Percentiles rank a stretch among this genome's conserved stretches.
Conservation (phyloP, 495 filamentous ascomycete genomes). For the Geopyxis carbonaria region DNA sequence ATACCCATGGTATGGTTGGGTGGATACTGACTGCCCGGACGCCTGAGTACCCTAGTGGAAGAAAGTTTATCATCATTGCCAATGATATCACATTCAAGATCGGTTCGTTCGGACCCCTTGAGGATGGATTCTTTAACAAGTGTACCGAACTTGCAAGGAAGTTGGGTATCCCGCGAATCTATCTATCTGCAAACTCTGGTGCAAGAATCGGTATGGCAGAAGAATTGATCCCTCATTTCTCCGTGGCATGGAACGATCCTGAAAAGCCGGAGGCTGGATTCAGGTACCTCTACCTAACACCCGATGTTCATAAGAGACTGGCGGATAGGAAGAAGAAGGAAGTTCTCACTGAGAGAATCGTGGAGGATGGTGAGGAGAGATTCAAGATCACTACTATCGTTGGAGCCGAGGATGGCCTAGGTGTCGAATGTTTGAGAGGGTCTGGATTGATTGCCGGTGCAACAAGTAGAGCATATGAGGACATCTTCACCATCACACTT, state of each 20-base stretch:
- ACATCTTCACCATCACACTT: slow-evolving; percentile 96
- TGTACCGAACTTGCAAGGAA: slow-evolving; percentile 89
- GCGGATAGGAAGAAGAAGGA: slow-evolving; percentile 61
- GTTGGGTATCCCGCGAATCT: slow-evolving; percentile 88
- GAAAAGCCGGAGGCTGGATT: slow-evolving; percentile 77
- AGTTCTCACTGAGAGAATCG: slow-evolving; percentile 76
- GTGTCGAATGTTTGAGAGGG: slow-evolving; percentile 92
- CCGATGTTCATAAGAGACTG: slow-evolving; percentile 72
- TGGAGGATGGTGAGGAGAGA: slow-evolving; percentile 73
- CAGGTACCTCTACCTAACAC: slow-evolving; percentile 93
- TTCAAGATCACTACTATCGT: slow-evolving; percentile 91
- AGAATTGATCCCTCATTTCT: slow-evolving; percentile 91
- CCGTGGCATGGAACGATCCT: slow-evolving; percentile 84
- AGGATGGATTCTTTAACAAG: slow-evolving; percentile 98
- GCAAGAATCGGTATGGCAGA: slow-evolving; percentile 93
- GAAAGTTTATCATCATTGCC: slow-evolving; percentile 87
- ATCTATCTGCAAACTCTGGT: slow-evolving; percentile 98
- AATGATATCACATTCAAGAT: slow-evolving; percentile 99
- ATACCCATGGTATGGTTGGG: slow-evolving; percentile 93
- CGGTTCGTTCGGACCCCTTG: slow-evolving; percentile 85
- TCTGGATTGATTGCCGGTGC: slow-evolving; percentile 97
- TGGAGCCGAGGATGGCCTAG: slow-evolving; percentile 86
- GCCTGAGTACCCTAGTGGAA: slow-evolving; percentile 86
- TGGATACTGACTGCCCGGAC: slow-evolving; percentile 95
- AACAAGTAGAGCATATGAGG: slow-evolving; percentile 90